Percentiles rank a stretch among this genome's conserved stretches.
phyloP scores from a whole-genome alignment of 176 grass and related monocot species.

The maize (Zea mays) region DNA sequence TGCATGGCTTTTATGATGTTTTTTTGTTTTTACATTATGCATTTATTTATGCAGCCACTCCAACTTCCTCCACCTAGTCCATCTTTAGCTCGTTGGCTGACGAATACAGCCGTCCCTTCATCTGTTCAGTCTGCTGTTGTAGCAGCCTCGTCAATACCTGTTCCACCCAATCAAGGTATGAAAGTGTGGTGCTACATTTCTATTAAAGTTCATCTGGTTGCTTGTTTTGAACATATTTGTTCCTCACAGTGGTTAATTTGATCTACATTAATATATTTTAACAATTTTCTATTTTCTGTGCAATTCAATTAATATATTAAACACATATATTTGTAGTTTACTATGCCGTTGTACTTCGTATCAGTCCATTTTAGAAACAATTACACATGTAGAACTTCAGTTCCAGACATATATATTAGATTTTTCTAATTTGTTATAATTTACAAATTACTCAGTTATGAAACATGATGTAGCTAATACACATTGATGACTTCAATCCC shows the following conservation, averaged over 20 bases:
- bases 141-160: constrained; percentile 65
- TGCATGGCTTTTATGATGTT: constrained; percentile 15
- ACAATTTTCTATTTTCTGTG: background rate
- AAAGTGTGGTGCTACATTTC: constrained; percentile 32
- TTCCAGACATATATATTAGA: background rate
- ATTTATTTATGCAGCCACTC: constrained; percentile 57
- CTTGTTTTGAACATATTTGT: constrained; percentile 32
- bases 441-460: background rate
- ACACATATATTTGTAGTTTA: constrained; percentile 23
- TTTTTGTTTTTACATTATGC: constrained; percentile 35
- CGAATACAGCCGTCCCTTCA: constrained; percentile 67
- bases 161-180: constrained; percentile 83
- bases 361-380: constrained; percentile 6
- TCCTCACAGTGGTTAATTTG: background rate
- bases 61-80: constrained; percentile 69
- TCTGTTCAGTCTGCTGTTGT: constrained; percentile 82
- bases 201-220: background rate
- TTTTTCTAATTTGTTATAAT: constrained; percentile 1
- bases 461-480: constrained; percentile 1
- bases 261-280: background rate
- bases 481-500: background rate
- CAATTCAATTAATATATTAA: constrained; percentile 2
- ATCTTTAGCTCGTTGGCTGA: constrained; percentile 96
- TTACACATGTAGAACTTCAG: background rate
- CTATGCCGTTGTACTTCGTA: constrained; percentile 27